phyloP scores from a whole-genome alignment of 2,329 filamentous ascomycete genomes.

The Scytalidium lignicola region DNA sequence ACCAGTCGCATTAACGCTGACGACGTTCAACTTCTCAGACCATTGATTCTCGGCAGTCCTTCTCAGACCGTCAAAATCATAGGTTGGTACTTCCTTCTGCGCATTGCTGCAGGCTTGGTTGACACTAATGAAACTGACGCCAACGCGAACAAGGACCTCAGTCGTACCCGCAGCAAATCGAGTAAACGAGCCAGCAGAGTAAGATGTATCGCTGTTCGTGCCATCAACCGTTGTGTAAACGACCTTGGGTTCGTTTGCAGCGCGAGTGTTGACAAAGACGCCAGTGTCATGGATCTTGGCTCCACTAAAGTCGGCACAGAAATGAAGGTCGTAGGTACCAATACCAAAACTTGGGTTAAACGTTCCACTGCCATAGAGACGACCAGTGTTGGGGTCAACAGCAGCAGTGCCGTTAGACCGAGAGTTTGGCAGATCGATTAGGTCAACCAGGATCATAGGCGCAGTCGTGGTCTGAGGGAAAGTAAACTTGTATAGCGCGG shows the following conservation, averaged over 20 bases:
- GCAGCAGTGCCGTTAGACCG: conserved; percentile 52
- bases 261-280: conserved; percentile 53
- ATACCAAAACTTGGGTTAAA: conserved; percentile 62
- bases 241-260: conserved; percentile 39
- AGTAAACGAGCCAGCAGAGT: conserved; percentile 55
- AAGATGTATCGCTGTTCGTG: conserved; percentile 45
- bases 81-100: conserved; percentile 44
- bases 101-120: conserved; percentile 58
- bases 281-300: conserved; percentile 53
- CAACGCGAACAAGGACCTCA: conserved; percentile 56
- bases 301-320: conserved; percentile 63
- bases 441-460: conserved; percentile 60
- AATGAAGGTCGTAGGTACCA: conserved; percentile 54
- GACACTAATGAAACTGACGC: conserved; percentile 63
- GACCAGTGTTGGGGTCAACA: conserved; percentile 48
- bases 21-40: conserved; percentile 54
- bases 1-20: conserved; percentile 46
- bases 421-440: conserved; percentile 57
- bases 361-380: conserved; percentile 55
- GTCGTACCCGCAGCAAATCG: conserved; percentile 46
- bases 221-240: conserved; percentile 35
- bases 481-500: conserved; percentile 60
- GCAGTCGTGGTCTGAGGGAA: conserved; percentile 39
- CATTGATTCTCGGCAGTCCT: conserved; percentile 51
- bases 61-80: conserved; percentile 53